Percentiles rank a stretch among this genome's conserved stretches.
phyloP scores from a whole-genome alignment of 2,329 filamentous ascomycete genomes.

The Fusarium sp. region DNA sequence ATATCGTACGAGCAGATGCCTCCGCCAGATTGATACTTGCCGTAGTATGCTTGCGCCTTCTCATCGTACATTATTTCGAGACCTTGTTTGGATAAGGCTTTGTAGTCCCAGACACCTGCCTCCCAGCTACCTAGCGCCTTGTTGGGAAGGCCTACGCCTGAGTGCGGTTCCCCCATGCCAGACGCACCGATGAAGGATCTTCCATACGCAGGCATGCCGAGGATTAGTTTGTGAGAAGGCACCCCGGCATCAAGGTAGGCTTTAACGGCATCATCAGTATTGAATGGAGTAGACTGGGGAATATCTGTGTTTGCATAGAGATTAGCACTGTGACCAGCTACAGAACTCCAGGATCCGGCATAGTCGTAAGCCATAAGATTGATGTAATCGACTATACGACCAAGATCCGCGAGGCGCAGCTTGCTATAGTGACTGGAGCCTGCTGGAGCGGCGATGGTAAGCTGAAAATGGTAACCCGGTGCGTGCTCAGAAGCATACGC shows the following conservation, averaged over 20 bases:
- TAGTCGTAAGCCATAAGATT: constrained; percentile 81
- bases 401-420: constrained; percentile 60
- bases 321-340: constrained; percentile 77
- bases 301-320: constrained; percentile 67
- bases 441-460: constrained; percentile 64
- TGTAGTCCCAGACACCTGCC: constrained; percentile 82
- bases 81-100: constrained; percentile 74
- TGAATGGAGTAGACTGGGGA: constrained; percentile 74
- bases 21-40: constrained; percentile 69
- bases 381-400: constrained; percentile 63
- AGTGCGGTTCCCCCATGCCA: constrained; percentile 50
- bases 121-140: constrained; percentile 72
- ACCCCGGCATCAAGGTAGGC: constrained; percentile 74
- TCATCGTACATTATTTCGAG: constrained; percentile 69
- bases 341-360: constrained; percentile 73
- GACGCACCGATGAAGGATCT: constrained; percentile 68
- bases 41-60: constrained; percentile 73
- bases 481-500: constrained; percentile 56
- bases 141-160: constrained; percentile 65
- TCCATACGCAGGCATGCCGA: constrained; percentile 85
- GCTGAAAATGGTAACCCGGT: constrained; percentile 59
- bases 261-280: constrained; percentile 70
- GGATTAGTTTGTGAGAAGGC: constrained; percentile 72
- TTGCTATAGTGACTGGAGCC: constrained; percentile 60
- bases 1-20: constrained; percentile 80